These are phyloP conservation scores for Globisporangium nodosum DNA, from an alignment of 352 stramenopile species.

Conservation along the genomic window DNA sequence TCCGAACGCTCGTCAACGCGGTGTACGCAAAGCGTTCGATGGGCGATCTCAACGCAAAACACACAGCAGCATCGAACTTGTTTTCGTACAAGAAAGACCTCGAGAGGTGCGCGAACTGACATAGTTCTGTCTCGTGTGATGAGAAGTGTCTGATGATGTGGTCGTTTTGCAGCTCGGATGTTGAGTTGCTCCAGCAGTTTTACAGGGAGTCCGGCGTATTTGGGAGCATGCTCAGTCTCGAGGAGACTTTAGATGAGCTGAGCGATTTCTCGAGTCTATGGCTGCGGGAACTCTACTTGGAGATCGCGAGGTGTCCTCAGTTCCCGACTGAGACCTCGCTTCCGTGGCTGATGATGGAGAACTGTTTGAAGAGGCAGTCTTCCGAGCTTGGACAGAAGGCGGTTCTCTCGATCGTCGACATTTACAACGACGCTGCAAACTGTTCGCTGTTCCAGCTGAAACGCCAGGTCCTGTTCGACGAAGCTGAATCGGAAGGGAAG, in stretches of 20 bases:
- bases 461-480: slow-evolving; percentile 70
- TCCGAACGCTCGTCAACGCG: slow-evolving; percentile 44
- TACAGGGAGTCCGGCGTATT: slow-evolving; percentile 47
- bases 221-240: slow-evolving; percentile 45
- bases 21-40: slow-evolving; percentile 65
- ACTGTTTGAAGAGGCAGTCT: slow-evolving; percentile 28
- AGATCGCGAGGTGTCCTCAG: slow-evolving; percentile 57
- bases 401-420: slow-evolving; percentile 58
- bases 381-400: slow-evolving; percentile 19
- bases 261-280: slow-evolving; percentile 70
- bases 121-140: neutral
- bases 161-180: slow-evolving; percentile 38
- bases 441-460: slow-evolving; percentile 43
- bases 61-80: slow-evolving; percentile 20
- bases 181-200: slow-evolving; percentile 48
- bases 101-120: slow-evolving; percentile 35
- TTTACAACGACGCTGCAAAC: slow-evolving; percentile 82
- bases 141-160: too few relatives aligned
- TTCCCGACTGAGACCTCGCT: slow-evolving; percentile 82
- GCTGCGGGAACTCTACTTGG: slow-evolving; percentile 80
- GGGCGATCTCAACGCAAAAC: slow-evolving; percentile 48
- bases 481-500: slow-evolving; percentile 78
- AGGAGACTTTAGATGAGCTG: slow-evolving; percentile 36
- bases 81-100: slow-evolving; percentile 81
- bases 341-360: slow-evolving; percentile 74